Conservation (phyloP, 148 eudicot species). For the Chenopodium album region DNA sequence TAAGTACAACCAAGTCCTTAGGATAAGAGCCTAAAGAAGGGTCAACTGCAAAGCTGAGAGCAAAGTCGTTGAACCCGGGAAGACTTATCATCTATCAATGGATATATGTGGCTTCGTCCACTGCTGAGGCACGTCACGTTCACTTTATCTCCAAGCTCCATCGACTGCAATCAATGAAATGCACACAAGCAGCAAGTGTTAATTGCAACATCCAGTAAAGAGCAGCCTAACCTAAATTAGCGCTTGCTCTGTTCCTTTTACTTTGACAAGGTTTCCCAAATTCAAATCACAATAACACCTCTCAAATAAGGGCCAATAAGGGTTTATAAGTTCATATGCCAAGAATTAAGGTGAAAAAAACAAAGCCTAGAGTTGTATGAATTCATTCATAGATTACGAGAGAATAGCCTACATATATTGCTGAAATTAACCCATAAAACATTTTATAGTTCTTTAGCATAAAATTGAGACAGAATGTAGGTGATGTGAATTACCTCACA, state of each 20-base stretch:
- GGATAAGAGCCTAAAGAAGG: not conserved
- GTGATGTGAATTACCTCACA: conserved; percentile 42
- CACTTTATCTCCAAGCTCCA: conserved; percentile 30
- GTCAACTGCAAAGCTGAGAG: conserved; percentile 49
- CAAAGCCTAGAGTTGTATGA: not conserved
- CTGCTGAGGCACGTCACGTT: conserved; percentile 56
- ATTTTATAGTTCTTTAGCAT: no score
- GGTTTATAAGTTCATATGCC: no score
- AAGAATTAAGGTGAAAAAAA: no score
- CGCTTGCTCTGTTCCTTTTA: no score
- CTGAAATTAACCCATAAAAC: not conserved
- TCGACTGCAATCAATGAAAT: conserved; percentile 39
- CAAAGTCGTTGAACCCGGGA: conserved; percentile 47
- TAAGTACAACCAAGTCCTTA: not conserved
- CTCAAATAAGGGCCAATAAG: no score
- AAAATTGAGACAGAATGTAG: not conserved
- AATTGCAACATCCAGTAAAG: no score
- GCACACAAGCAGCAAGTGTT: not conserved
- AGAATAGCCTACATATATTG: not conserved
- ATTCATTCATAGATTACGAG: not conserved
- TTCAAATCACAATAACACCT: no score
- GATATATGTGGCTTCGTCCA: conserved; percentile 43
- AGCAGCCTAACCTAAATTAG: no score
- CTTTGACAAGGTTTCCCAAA: no score
- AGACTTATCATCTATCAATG: conserved; percentile 21